Evolutionary conservation across 306 rosid genomes (phyloP), one percentile per base, ranked within the genome.

Genomic region (Sphenostylis stenocarpa): DNA sequence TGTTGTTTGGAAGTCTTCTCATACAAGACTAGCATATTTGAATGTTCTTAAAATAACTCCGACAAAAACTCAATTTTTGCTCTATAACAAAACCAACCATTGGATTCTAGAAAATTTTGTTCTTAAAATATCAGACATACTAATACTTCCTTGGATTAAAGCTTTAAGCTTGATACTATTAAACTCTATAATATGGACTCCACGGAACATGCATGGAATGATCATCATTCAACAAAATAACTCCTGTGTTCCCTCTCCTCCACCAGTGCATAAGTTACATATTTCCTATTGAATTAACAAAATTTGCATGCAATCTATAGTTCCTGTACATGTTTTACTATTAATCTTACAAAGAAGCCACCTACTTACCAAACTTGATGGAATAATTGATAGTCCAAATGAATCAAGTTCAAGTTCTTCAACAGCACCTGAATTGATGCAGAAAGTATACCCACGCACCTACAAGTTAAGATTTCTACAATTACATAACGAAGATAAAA

Each of bases 361-460:
- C 67, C 36, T 38, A 82, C 95, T 76, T 84, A 95, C 97, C 93
- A 92, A 84, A 78, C 93, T 95, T 48, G 97, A 92, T 21, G 98
- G 98, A 70, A 92, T 88, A 67, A 90, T 83, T 56, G 98, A 90
- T 73, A 90, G 84, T 31, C 97, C 98, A 79, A 92, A 95, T 61
- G 98, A 92, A 84, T 92, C 98, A 36, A 95, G 90, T 86, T 95
- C 97, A 20, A 95, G 90, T 68, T 93, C 90, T 80, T 95, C 96
- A 66, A 92, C 86, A 61, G 78, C 96, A 68, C 98, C 97, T 16
- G 96, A 90, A 71, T 89, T 88, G 52, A 95, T 85, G 85, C 90
- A 92, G 81, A 95, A 95, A 76, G 87, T 92, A 80, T 90, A 95
- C 34, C 97, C 98, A 3, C 96, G 92, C 41, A 95, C 96, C 98